Conservation (phyloP, 805 yeast species). For the Cephaloascus albidus region DNA sequence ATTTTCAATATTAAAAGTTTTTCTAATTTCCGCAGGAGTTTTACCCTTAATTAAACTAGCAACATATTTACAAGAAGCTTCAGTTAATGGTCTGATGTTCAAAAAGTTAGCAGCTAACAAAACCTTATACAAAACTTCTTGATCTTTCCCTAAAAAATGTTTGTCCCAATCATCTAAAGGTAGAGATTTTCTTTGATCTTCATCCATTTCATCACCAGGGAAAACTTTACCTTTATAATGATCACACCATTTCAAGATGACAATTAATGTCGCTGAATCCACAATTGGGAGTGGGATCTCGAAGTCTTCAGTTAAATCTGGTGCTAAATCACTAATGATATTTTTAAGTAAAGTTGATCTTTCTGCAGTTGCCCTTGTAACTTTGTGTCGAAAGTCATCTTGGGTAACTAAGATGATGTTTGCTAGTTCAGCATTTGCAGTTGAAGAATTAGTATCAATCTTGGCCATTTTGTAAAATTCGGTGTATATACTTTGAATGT, state of each 20-base stretch:
- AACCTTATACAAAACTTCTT: slow-evolving; percentile 76
- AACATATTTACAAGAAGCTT: slow-evolving; percentile 72
- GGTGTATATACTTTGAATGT: too few relatives aligned
- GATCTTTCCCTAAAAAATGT: slow-evolving; percentile 88
- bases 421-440: too few relatives aligned
- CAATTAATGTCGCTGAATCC: slow-evolving; percentile 74
- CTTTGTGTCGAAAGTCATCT: slow-evolving; percentile 72
- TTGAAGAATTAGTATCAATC: too few relatives aligned
- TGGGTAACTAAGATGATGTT: slow-evolving; percentile 57
- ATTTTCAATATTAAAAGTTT: slow-evolving; percentile 71
- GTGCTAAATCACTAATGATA: slow-evolving; percentile 66
- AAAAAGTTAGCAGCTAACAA: slow-evolving; percentile 74
- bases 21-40: slow-evolving; percentile 72
- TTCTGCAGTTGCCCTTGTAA: slow-evolving; percentile 76
- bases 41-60: slow-evolving; percentile 81
- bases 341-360: slow-evolving; percentile 79
- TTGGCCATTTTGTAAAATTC: too few relatives aligned
- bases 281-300: slow-evolving; percentile 90
- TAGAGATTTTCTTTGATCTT: slow-evolving; percentile 76
- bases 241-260: slow-evolving; percentile 94
- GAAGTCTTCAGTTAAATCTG: slow-evolving; percentile 57
- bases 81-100: slow-evolving; percentile 65
- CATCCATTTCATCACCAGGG: slow-evolving; percentile 72
- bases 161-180: slow-evolving; percentile 96
- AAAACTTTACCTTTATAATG: slow-evolving; percentile 78